These are phyloP conservation scores for Botrytis hyacinthi DNA, from an alignment of 2,329 filamentous ascomycete species.

Conservation along the genomic window DNA sequence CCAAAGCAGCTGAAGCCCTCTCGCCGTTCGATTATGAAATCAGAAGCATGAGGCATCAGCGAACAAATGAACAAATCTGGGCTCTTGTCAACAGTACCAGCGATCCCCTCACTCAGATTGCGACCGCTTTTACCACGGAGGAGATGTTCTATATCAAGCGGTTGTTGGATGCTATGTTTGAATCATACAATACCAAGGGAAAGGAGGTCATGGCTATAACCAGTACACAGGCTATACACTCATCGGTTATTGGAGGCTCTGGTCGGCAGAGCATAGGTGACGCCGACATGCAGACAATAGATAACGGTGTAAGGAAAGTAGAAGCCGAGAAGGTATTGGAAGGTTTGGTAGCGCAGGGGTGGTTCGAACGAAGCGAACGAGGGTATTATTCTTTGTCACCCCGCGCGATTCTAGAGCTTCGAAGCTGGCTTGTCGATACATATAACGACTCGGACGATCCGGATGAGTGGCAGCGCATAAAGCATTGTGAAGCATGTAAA, in stretches of 20 bases:
- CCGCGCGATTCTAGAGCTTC: constrained; percentile 79
- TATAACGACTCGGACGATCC: constrained; percentile 74
- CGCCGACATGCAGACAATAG: constrained; percentile 38
- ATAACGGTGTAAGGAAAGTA: constrained; percentile 66
- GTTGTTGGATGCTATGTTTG: constrained; percentile 87
- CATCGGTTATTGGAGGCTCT: constrained; percentile 60
- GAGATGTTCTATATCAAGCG: constrained; percentile 90
- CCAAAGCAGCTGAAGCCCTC: constrained; percentile 67
- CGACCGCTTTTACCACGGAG: constrained; percentile 75
- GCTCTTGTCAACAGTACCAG: constrained; percentile 85
- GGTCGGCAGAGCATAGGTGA: constrained; percentile 34
- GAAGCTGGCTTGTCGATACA: constrained; percentile 78
- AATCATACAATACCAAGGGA: constrained; percentile 75
- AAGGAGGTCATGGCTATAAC: constrained; percentile 82
- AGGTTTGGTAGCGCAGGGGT: constrained; percentile 73
- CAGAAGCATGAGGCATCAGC: constrained; percentile 69
- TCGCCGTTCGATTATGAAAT: constrained; percentile 87
- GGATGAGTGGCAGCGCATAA: constrained; percentile 71
- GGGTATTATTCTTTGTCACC: constrained; percentile 76
- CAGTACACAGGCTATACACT: constrained; percentile 71
- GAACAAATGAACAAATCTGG: constrained; percentile 64
- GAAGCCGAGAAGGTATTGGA: constrained; percentile 74
- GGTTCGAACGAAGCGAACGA: constrained; percentile 72
- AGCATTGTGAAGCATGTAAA: constrained; percentile 82
- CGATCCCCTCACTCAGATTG: constrained; percentile 81